phyloP scores from a whole-genome alignment of 1,284 basidiomycete species.

The Phylloporus sp. region DNA sequence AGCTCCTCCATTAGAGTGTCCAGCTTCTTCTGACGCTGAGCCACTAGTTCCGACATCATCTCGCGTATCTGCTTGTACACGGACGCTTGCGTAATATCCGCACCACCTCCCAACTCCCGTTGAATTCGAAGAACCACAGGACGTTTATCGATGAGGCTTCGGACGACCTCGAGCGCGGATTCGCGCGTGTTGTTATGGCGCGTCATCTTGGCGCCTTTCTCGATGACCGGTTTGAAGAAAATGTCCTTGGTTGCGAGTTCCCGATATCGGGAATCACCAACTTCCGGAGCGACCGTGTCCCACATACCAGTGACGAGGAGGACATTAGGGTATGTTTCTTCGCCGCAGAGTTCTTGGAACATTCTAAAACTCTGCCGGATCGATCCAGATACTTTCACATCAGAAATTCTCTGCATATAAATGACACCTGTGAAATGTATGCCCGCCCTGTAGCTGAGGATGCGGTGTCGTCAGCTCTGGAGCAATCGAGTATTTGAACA shows the following conservation, averaged over 20 bases:
- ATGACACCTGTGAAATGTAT: slow-evolving; percentile 45
- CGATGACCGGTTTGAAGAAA: slow-evolving; percentile 45
- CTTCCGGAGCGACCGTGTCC: slow-evolving; percentile 40
- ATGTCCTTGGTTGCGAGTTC: slow-evolving; percentile 43
- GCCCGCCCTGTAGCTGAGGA: slow-evolving; percentile 43
- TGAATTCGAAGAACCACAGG: slow-evolving; percentile 43
- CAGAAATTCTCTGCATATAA: slow-evolving; percentile 58
- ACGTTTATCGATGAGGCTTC: slow-evolving; percentile 35
- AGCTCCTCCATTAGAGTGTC: slow-evolving; percentile 27
- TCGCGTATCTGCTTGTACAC: slow-evolving; percentile 33
- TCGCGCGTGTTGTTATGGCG: slow-evolving; percentile 40
- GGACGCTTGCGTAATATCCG: slow-evolving; percentile 41
- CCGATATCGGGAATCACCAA: slow-evolving; percentile 35
- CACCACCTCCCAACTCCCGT: slow-evolving; percentile 40
- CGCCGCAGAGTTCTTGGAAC: slow-evolving; percentile 55
- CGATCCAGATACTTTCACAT: slow-evolving; percentile 51
- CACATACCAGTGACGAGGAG: slow-evolving; percentile 56
- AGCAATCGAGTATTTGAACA: background rate
- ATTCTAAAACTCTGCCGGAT: slow-evolving; percentile 52
- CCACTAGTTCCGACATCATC: slow-evolving; percentile 34
- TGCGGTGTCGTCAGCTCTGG: background rate
- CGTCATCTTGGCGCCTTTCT: slow-evolving; percentile 43
- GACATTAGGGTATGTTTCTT: slow-evolving; percentile 47
- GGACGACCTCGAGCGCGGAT: slow-evolving; percentile 40
- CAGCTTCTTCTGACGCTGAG: slow-evolving; percentile 42